Conservation (phyloP, 2,329 filamentous ascomycete genomes). For the Aspergillus viridinutans region DNA sequence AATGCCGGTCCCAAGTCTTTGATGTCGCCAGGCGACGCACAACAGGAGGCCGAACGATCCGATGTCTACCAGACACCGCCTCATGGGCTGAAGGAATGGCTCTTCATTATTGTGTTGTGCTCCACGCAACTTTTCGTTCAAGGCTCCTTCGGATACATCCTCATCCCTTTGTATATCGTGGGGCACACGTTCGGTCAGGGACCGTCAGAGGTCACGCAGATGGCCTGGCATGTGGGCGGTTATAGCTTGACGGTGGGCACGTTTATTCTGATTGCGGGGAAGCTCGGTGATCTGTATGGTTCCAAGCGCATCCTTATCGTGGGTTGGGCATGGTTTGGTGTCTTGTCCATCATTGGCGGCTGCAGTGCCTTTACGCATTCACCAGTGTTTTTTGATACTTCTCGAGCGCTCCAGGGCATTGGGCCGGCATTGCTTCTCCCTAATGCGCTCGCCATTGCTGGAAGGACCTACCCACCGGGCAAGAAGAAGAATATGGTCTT, state of each 20-base stretch:
- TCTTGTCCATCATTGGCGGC: constrained; percentile 36
- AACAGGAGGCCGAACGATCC: neutral
- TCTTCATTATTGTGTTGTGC: neutral
- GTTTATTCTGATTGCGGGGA: neutral
- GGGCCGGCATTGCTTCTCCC: constrained; percentile 61
- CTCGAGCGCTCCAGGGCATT: constrained; percentile 52
- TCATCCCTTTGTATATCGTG: neutral
- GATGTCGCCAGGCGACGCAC: no score
- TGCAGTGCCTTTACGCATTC: constrained; percentile 37
- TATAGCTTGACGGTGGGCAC: neutral
- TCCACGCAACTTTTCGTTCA: neutral
- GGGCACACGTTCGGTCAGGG: neutral
- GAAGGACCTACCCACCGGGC: constrained; percentile 54
- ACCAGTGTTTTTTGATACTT: constrained; percentile 47
- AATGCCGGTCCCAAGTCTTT: no score
- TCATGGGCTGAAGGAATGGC: neutral
- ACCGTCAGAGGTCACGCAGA: neutral
- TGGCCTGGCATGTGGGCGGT: neutral
- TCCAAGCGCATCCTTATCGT: constrained; percentile 33
- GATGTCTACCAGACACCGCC: neutral
- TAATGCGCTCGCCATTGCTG: constrained; percentile 61
- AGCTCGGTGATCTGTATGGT: constrained; percentile 33
- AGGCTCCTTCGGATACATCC: neutral
- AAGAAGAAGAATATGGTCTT: constrained; percentile 59
- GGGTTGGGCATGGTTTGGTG: constrained; percentile 33